Evolutionary conservation across 1,139 yeast genomes (phyloP), one percentile per base, ranked within the genome.

Genomic region (Pichia kudriavzevii): DNA sequence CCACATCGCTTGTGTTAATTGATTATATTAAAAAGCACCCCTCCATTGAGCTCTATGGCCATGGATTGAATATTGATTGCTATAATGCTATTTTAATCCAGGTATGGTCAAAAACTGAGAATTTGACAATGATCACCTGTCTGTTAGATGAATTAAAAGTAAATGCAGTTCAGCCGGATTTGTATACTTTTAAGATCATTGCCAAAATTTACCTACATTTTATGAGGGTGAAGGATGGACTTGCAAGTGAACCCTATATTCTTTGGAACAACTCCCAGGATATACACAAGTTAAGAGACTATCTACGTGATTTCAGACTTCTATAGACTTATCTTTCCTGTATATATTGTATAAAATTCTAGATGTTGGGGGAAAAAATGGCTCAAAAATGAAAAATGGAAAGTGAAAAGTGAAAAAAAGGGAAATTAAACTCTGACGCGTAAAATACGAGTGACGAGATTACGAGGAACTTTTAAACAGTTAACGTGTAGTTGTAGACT

Each of bases 101-200:
- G 20, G 33, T 43, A 2, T 58, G 60, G 60, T 36, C 40, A 0
- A 44, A 47, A 22, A 48, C 58, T 1, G 44, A 45, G 27, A 53
- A 55, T 26, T 23, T 56, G 4, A 44, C 44, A n/a, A 28, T 49
- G 11, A 37, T 56, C 4, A 36, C 42, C 3, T 29, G 29, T 4
- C 25, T 55, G 5, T 36, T 53, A 22, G 53, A 53, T 24, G 61
- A 58, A 38, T 40, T 57, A 34, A 33, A 42, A 11, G 40, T 46
- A 26, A 56, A 55, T 34, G 60, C 58, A 2, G 48, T 58, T 19
- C 48, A 44, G 18, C 58, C 57, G 4, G 55, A 58, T 31, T 23
- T 53, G 14, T 38, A 44, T 14, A 56, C 60, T 2, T 49, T 46
- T 29, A 48, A 48, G 34, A 40, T 50, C 11, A 22, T 55, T 12